phyloP scores from a whole-genome alignment of 441 rosid genomes.

The Eruca vesicaria region DNA sequence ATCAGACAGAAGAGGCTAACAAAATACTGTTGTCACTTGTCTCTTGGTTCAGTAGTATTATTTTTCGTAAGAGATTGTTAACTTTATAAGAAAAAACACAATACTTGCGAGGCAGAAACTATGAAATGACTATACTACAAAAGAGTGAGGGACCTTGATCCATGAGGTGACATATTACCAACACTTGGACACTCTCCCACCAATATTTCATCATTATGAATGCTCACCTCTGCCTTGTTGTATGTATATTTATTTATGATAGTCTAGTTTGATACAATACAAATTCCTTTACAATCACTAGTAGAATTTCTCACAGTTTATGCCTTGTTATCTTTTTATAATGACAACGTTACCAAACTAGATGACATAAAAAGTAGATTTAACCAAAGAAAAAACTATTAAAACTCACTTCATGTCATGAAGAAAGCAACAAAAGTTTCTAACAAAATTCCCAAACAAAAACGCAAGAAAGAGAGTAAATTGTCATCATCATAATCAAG shows the following conservation, averaged over 20 bases:
- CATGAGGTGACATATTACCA: conserved; percentile 37
- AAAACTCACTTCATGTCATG: conserved; percentile 4
- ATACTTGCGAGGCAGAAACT: conserved; percentile 14
- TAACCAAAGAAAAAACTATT: not conserved
- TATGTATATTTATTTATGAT: not conserved
- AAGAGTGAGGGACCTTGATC: conserved; percentile 31
- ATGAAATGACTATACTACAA: conserved; percentile 26
- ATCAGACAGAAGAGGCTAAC: conserved; percentile 10
- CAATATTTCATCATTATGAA: conserved; percentile 30
- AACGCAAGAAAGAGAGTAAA: conserved; percentile 10
- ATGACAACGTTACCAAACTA: not conserved
- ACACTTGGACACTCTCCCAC: conserved; percentile 32
- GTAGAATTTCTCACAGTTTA: too few species aligned
- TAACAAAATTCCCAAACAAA: conserved; percentile 17
- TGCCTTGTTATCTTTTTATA: too few species aligned
- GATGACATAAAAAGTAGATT: not conserved
- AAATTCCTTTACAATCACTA: not conserved
- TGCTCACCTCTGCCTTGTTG: conserved; percentile 7
- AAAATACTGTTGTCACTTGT: not conserved
- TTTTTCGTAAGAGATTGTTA: not conserved
- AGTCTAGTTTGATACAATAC: not conserved
- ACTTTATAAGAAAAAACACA: not conserved
- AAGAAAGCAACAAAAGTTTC: conserved; percentile 12
- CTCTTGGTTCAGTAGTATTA: not conserved
- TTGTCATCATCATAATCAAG: conserved; percentile 25